phyloP scores from a whole-genome alignment of 306 rosid species.

The Pueraria montana region DNA sequence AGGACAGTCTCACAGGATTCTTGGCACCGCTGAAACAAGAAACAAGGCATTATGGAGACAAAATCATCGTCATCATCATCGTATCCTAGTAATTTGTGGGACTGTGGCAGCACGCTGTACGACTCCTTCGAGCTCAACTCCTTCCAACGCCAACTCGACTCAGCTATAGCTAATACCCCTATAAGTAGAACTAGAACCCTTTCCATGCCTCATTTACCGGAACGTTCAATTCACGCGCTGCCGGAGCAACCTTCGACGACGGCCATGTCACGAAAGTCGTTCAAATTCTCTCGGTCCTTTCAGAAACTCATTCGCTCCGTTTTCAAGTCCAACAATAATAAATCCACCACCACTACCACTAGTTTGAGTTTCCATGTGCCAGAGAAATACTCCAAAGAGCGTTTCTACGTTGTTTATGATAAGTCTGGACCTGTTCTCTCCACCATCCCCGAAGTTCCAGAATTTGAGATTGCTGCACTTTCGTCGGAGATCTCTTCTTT shows the following conservation, averaged over 20 bases:
- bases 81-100: conserved; percentile 60
- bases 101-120: conserved; percentile 91
- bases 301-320: conserved; percentile 73
- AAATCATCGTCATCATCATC: conserved; percentile 36
- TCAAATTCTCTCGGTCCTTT: conserved; percentile 74
- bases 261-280: conserved; percentile 49
- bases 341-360: not conserved
- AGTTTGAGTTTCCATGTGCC: conserved; percentile 34
- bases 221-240: conserved; percentile 39
- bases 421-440: conserved; percentile 70
- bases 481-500: conserved; percentile 75
- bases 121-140: conserved; percentile 92
- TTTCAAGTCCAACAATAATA: conserved; percentile 55
- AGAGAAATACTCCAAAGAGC: conserved; percentile 55
- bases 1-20: not conserved
- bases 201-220: conserved; percentile 77
- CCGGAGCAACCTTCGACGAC: not conserved
- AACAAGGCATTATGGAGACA: conserved; percentile 39
- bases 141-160: conserved; percentile 77
- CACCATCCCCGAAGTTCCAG: conserved; percentile 78
- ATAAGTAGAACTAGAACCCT: conserved; percentile 60
- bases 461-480: conserved; percentile 55
- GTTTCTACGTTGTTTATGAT: conserved; percentile 70
- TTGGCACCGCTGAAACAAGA: not conserved
- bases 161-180: conserved; percentile 62